Evolutionary conservation across 164 flowering plant genomes (phyloP), one percentile per base, ranked within the genome.

Genomic region (Saururus chinensis): DNA sequence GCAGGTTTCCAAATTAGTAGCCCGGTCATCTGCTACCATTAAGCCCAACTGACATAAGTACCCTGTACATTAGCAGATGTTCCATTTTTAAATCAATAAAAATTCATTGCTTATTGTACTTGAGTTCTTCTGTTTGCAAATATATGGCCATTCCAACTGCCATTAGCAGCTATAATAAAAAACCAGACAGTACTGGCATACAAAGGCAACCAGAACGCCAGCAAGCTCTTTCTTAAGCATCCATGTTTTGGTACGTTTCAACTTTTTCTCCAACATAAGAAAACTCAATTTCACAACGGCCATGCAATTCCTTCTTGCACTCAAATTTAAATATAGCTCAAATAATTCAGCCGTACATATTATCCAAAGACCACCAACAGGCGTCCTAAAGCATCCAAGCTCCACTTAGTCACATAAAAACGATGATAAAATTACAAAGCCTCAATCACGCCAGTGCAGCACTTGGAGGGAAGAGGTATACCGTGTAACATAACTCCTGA

Each of bases 301-400:
- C 49, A 12, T 45, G 49, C 14, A 45, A 45, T 26, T 19, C 45
- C 42, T 58, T 58, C 22, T 58, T 37, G 60, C 60, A 58, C 20
- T 35, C 10, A 19, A 0, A 10, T 16, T 12, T 37, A 23, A 55
- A 55, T 55, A 23, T 26, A 37, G 25, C 60, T 37, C 37, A 58
- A 26, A 58, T 19, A 40, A 21, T 26, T 19, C 45, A 58, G 1
- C 58, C 58, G 25, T 58, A 58, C 60, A 58, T 35, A 58, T 1
- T 58, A 58, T 40, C 60, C 60, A 58, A 40, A 58, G 45, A 19
- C 49, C 49, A 37, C 45, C 60, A 25, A 1, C 20, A 20, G 25
- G 59, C 19, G 26, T 16, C 23, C 45, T 58, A 37, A 35, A 58
- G 59, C 59, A 58, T 25, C 48, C 40, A 20, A 58, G 25, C 20